Percentiles rank a stretch among this genome's conserved stretches.
These are phyloP conservation scores for Bryopsis sp. DNA, from an alignment of 139 green algal genomes.

Conservation along the genomic window DNA sequence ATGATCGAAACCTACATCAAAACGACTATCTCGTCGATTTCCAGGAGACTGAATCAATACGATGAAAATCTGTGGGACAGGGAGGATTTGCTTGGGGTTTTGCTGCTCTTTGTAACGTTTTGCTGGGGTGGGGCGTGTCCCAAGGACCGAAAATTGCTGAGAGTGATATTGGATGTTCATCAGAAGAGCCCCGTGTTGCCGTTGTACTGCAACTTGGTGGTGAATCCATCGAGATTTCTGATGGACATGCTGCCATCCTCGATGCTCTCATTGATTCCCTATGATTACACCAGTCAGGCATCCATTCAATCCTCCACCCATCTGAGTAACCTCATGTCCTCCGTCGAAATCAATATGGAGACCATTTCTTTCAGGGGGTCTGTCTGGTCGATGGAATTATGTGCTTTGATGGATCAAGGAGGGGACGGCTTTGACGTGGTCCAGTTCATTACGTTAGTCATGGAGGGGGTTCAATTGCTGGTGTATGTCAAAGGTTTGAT, in stretches of 20 bases:
- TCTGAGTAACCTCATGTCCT: neutral
- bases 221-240: slow-evolving; percentile 6
- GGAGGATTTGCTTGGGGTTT: neutral
- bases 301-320: slow-evolving; percentile 5
- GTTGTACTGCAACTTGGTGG: slow-evolving; percentile 8
- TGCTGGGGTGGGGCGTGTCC: neutral
- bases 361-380: neutral
- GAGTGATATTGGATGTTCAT: slow-evolving; percentile 9
- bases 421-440: neutral
- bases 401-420: slow-evolving; percentile 1
- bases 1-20: slow-evolving; percentile 13
- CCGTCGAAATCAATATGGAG: neutral
- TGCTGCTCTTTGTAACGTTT: slow-evolving; percentile 16
- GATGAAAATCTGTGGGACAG: slow-evolving; percentile 5
- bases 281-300: neutral
- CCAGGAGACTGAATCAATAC: neutral
- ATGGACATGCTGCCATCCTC: slow-evolving; percentile 15
- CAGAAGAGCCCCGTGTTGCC: slow-evolving; percentile 11
- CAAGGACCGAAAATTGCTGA: slow-evolving; percentile 12
- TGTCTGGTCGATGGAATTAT: slow-evolving; percentile 10
- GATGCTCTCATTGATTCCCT: neutral
- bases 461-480: slow-evolving; percentile 19
- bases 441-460: slow-evolving; percentile 4
- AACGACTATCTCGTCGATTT: neutral
- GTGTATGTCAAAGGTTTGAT: neutral